A percentile compares a stretch with the other conserved stretches of the same genome.
These are phyloP conservation scores for Mimosa bimucronata DNA, from an alignment of 306 rosid species.

Conservation along the genomic window DNA sequence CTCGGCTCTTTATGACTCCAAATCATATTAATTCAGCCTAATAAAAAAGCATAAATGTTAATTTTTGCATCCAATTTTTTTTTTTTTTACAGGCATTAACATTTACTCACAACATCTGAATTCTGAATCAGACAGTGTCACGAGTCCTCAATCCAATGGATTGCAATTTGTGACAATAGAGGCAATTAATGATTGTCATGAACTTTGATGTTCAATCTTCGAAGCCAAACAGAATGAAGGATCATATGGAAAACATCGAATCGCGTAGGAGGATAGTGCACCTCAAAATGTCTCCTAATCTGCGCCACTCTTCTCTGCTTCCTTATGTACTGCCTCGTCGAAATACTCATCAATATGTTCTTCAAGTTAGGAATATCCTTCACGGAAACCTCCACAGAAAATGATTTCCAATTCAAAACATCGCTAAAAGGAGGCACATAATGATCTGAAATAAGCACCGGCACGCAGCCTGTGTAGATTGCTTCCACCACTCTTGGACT, in stretches of 20 bases:
- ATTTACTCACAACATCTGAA: neutral
- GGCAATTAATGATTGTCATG: slow-evolving; percentile 44
- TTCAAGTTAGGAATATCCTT: slow-evolving; percentile 78
- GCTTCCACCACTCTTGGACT: slow-evolving; percentile 95
- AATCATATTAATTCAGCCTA: too few species aligned
- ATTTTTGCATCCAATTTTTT: neutral
- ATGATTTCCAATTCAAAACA: slow-evolving; percentile 85
- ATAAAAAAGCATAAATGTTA: too few species aligned
- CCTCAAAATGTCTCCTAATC: slow-evolving; percentile 80
- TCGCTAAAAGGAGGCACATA: slow-evolving; percentile 87
- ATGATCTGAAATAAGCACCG: slow-evolving; percentile 80
- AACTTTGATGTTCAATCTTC: slow-evolving; percentile 74
- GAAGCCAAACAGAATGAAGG: slow-evolving; percentile 91
- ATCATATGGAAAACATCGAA: slow-evolving; percentile 89
- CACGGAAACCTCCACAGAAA: slow-evolving; percentile 76
- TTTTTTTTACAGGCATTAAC: slow-evolving; percentile 11
- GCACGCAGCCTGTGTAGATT: slow-evolving; percentile 89
- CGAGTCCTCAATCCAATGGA: neutral
- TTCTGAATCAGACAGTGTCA: neutral
- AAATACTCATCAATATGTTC: slow-evolving; percentile 62
- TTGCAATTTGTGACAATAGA: neutral
- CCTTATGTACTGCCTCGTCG: slow-evolving; percentile 70
- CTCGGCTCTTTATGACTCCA: too few species aligned
- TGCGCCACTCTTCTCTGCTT: slow-evolving; percentile 81
- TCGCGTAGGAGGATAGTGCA: slow-evolving; percentile 75